Evolutionary conservation across 2,329 filamentous ascomycete species (phyloP).

Genomic region (Aureobasidium sp.): DNA sequence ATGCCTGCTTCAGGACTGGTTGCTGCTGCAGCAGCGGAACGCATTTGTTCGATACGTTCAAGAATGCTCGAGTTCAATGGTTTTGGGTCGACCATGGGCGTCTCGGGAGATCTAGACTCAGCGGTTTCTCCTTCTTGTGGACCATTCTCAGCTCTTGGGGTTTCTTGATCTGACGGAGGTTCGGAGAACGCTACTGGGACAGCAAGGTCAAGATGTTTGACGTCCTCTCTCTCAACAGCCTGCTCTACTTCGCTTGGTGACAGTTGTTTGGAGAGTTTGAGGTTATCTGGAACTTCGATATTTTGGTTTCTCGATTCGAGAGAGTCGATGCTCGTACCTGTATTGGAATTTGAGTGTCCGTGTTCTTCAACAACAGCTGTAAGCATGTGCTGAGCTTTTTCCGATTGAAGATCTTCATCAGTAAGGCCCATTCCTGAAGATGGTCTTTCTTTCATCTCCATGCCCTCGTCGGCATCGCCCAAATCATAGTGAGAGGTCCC

Average conservation of each 20-base stretch:
- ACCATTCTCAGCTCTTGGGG: background rate
- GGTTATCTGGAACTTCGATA: slow-evolving; percentile 15
- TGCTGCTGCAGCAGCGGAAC: slow-evolving; percentile 22
- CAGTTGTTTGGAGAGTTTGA: slow-evolving; percentile 17
- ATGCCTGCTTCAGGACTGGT: slow-evolving; percentile 17
- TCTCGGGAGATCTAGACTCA: slow-evolving; percentile 16
- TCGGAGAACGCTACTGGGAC: slow-evolving; percentile 29
- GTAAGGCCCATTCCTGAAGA: slow-evolving; percentile 25
- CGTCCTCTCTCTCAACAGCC: slow-evolving; percentile 41
- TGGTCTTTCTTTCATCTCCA: slow-evolving; percentile 38
- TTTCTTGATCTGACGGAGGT: background rate
- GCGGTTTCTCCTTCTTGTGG: background rate
- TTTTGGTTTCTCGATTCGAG: slow-evolving; percentile 7
- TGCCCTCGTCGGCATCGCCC: slow-evolving; percentile 53
- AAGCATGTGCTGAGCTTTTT: slow-evolving; percentile 56
- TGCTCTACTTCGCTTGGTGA: slow-evolving; percentile 25
- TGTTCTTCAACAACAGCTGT: slow-evolving; percentile 59
- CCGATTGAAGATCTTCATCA: slow-evolving; percentile 41
- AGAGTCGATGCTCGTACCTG: background rate
- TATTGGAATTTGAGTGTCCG: slow-evolving; percentile 13
- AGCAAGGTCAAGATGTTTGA: slow-evolving; percentile 55
- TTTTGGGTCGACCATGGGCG: slow-evolving; percentile 25
- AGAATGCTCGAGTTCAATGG: slow-evolving; percentile 27
- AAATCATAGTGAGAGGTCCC: slow-evolving; percentile 23
- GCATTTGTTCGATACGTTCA: slow-evolving; percentile 30